Evolutionary conservation across 2,329 filamentous ascomycete species (phyloP).

Genomic region (Chrysoporthe cubensis): DNA sequence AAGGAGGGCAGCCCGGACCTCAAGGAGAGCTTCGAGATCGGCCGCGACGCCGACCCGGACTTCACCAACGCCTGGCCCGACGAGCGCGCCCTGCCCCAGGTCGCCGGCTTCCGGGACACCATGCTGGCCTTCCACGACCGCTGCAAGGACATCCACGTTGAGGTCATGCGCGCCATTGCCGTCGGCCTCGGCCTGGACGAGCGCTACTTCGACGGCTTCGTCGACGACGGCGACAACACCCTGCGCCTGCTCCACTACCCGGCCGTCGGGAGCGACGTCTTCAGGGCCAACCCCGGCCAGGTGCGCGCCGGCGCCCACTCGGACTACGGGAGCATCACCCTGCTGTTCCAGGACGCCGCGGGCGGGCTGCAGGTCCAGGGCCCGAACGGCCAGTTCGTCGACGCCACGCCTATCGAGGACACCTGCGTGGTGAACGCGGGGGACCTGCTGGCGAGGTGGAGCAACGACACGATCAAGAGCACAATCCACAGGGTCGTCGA

Average conservation of each 20-base stretch:
- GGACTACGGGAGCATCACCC: slow-evolving; percentile 64
- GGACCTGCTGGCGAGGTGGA: slow-evolving; percentile 84
- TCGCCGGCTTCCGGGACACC: slow-evolving; percentile 65
- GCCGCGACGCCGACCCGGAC: slow-evolving; percentile 60
- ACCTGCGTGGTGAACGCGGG: slow-evolving; percentile 90
- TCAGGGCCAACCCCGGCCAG: slow-evolving; percentile 67
- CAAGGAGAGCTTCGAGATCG: slow-evolving; percentile 70
- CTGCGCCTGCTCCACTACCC: slow-evolving; percentile 80
- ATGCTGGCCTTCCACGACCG: slow-evolving; percentile 77
- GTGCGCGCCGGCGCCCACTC: slow-evolving; percentile 81
- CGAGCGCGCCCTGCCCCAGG: slow-evolving; percentile 50
- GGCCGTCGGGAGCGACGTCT: slow-evolving; percentile 65
- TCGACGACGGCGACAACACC: slow-evolving; percentile 71
- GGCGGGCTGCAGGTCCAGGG: slow-evolving; percentile 65
- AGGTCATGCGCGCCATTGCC: slow-evolving; percentile 84
- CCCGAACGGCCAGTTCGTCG: slow-evolving; percentile 76
- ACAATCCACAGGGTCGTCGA: slow-evolving; percentile 91
- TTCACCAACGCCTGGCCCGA: slow-evolving; percentile 78
- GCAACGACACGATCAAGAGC: slow-evolving; percentile 88
- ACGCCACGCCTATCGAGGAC: slow-evolving; percentile 79
- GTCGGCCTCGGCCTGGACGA: slow-evolving; percentile 76
- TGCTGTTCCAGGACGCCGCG: slow-evolving; percentile 63
- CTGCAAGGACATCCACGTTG: slow-evolving; percentile 74
- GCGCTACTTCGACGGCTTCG: slow-evolving; percentile 75
- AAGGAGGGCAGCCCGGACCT: slow-evolving; percentile 64